Conservation (phyloP, 164 flowering plant genomes). For the Tetrastigma voinierianum region DNA sequence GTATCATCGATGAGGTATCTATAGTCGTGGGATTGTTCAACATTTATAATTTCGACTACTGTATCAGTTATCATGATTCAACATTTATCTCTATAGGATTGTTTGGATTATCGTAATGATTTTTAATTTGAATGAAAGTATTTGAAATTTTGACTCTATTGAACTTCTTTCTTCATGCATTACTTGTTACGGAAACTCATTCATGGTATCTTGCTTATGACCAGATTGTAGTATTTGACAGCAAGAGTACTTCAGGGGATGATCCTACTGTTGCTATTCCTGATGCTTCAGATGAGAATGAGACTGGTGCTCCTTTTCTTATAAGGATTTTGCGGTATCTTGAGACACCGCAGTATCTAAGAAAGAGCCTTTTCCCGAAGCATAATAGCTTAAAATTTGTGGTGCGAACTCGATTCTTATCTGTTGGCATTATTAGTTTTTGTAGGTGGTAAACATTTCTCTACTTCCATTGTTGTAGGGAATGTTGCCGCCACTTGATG, state of each 20-base stretch:
- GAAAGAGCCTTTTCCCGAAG: constrained; percentile 81
- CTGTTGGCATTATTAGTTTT: neutral
- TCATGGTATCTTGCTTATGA: neutral
- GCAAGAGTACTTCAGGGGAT: constrained; percentile 36
- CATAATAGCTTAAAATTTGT: constrained; percentile 80
- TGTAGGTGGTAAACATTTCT: neutral
- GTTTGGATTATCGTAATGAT: neutral
- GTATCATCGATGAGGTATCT: constrained; percentile 84
- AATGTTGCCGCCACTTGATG: constrained; percentile 94
- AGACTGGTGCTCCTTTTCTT: constrained; percentile 79
- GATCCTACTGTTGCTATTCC: constrained; percentile 24
- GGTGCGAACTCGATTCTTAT: constrained; percentile 40
- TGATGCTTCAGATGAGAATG: constrained; percentile 45
- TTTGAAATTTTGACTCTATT: too few species aligned
- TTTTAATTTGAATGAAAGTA: neutral
- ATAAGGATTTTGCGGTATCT: constrained; percentile 75
- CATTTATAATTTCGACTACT: too few species aligned
- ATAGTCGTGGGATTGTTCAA: neutral
- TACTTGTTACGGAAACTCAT: too few species aligned
- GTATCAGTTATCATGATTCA: too few species aligned
- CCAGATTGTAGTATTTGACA: constrained; percentile 85
- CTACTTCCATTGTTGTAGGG: constrained; percentile 47
- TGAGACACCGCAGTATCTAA: constrained; percentile 97
- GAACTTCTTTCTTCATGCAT: too few species aligned
- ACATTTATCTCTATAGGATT: neutral